phyloP scores from a whole-genome alignment of 2,329 filamentous ascomycete species.

The Tolypocladium amazonense region DNA sequence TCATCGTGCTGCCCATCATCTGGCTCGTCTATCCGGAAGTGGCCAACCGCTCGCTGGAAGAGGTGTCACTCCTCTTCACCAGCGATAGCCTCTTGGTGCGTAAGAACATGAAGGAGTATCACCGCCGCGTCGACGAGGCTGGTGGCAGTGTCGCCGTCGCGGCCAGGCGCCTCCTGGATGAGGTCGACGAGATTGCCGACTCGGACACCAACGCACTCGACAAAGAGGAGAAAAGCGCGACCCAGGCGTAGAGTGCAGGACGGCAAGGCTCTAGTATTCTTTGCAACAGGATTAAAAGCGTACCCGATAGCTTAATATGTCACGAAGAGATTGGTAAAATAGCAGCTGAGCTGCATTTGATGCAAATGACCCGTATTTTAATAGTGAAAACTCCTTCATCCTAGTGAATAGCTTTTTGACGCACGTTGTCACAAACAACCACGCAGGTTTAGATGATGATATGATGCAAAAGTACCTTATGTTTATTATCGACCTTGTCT shows the following conservation, averaged over 20 bases:
- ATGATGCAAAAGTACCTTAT: background rate
- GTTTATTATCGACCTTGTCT: background rate
- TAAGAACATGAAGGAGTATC: slow-evolving; percentile 29
- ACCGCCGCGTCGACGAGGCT: slow-evolving; percentile 10
- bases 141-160: slow-evolving; percentile 11
- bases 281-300: too few relatives aligned
- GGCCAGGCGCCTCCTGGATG: slow-evolving; percentile 9
- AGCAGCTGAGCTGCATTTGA: too few relatives aligned
- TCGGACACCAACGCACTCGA: background rate
- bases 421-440: too few relatives aligned
- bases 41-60: slow-evolving; percentile 6
- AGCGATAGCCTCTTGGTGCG: slow-evolving; percentile 31
- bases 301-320: too few relatives aligned
- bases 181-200: slow-evolving; percentile 6
- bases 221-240: background rate
- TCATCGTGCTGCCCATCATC: slow-evolving; percentile 38
- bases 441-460: background rate
- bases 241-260: too few relatives aligned
- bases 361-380: too few relatives aligned
- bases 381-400: too few relatives aligned
- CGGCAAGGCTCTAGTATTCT: too few relatives aligned
- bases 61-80: slow-evolving; percentile 36
- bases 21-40: slow-evolving; percentile 24
- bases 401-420: too few relatives aligned
- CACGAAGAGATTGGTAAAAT: too few relatives aligned